Percentiles rank a stretch among this genome's conserved stretches.
phyloP scores from a whole-genome alignment of 108 stramenopile genomes.

The Fragilariopsis cylindrus region DNA sequence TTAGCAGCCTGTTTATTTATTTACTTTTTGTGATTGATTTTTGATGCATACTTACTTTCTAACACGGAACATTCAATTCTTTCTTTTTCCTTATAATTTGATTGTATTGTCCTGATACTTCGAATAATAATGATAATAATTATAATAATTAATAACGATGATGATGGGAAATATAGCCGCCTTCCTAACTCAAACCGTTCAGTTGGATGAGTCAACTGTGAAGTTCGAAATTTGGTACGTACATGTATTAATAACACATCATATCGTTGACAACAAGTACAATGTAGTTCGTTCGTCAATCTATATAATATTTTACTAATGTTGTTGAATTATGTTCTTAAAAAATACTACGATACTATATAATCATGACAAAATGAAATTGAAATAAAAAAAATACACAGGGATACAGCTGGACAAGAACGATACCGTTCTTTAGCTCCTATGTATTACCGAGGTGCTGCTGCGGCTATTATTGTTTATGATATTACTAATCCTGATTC shows the following conservation, averaged over 20 bases:
- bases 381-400: neutral
- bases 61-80: neutral
- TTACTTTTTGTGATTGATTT: neutral
- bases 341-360: too few species aligned
- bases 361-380: too few species aligned
- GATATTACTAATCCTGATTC: constrained; percentile 97
- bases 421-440: constrained; percentile 97
- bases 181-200: constrained; percentile 95
- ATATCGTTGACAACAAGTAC: neutral
- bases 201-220: constrained; percentile 92
- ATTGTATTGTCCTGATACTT: constrained; percentile 6
- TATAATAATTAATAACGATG: too few species aligned
- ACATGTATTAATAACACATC: constrained; percentile 1
- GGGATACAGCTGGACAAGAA: constrained; percentile 94
- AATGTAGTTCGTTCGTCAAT: too few species aligned
- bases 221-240: constrained; percentile 97
- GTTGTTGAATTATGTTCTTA: too few species aligned
- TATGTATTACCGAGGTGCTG: constrained; percentile 89
- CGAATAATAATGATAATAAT: neutral
- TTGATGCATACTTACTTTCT: neutral
- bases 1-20: neutral
- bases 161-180: constrained; percentile 64
- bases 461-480: constrained; percentile 84
- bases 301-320: too few species aligned
- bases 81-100: constrained; percentile 7